Evolutionary conservation across 345 rosid species (phyloP).

Genomic region (Brassica carinata): DNA sequence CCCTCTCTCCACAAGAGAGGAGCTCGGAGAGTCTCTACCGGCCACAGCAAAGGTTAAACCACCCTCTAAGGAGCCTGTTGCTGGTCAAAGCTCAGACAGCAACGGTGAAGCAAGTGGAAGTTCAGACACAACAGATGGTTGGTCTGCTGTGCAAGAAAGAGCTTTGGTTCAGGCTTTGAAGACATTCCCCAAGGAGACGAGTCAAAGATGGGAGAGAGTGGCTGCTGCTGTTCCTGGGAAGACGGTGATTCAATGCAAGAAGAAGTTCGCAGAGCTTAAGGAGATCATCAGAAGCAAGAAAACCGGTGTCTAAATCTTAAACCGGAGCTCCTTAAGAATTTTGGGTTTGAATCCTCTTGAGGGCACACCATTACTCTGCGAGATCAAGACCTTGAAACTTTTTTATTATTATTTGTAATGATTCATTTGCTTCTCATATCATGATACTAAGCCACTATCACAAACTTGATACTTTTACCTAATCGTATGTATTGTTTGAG

Average conservation of each 20-base stretch:
- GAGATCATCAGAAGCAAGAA: constrained; percentile 89
- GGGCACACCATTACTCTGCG: constrained; percentile 13
- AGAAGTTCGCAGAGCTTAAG: constrained; percentile 76
- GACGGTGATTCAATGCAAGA: constrained; percentile 90
- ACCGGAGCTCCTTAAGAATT: constrained; percentile 36
- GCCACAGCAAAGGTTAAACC: constrained; percentile 22
- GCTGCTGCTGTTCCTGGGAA: constrained; percentile 98
- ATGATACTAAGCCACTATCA: constrained; percentile 13
- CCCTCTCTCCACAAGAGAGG: constrained; percentile 89
- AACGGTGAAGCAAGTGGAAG: constrained; percentile 51
- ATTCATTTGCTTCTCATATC: constrained; percentile 31
- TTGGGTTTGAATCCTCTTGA: constrained; percentile 39
- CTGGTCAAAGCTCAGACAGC: constrained; percentile 45
- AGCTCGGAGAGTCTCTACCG: constrained; percentile 49
- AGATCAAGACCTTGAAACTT: constrained; percentile 15
- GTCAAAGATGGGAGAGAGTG: constrained; percentile 96
- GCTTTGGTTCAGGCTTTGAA: constrained; percentile 93
- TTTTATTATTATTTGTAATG: constrained; percentile 29
- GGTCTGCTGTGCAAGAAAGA: constrained; percentile 96
- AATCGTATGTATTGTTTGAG: background rate
- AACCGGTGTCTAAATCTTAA: constrained; percentile 26
- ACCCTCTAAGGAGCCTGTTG: constrained; percentile 40
- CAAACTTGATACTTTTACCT: constrained; percentile 5
- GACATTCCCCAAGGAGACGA: constrained; percentile 91
- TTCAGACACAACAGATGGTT: constrained; percentile 66